Base-by-base conservation (phyloP, 163 green algal genomes). In the Coccomyxa subellipsoidea region DNA sequence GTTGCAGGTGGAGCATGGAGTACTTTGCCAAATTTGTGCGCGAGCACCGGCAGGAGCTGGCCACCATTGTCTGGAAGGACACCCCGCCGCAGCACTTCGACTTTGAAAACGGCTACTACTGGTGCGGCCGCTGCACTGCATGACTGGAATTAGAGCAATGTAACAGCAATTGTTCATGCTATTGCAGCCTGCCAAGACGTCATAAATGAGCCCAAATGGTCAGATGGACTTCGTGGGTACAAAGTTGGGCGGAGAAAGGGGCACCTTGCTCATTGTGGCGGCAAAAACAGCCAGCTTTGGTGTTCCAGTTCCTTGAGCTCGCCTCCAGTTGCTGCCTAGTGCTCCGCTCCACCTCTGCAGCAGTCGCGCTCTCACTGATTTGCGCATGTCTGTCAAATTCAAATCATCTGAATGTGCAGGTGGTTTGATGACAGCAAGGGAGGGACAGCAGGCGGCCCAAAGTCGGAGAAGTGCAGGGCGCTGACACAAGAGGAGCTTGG, bases 381-480 rank as follows among this genome's bases (percentile, higher is more conserved):
- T 54, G 39, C 8, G 39, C 8, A 54, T 27, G 47, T 27, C 23
- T 12, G 40, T 12, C 47, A 59, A 27, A 7, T 5, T 59, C 5
- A 18, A 59, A 18, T 18, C 47, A 27, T 23, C 47, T 59, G 15
- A 59, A 59, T 6, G 4, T 59, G 66, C 66, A 73, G 66, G 66
- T 73, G 66, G 66, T 34, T 73, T 9, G 66, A 73, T 34, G n/a
- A 73, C 66, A 73, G 66, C 66, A 73, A 73, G 66, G 66, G 66
- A 36, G 66, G 66, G 1, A 73, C 29, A 32, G 66, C 66, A 36
- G 66, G 66, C 27, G 66, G 66, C 18, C 66, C 66, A 32, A 32
- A 34, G 66, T 23, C n/a, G 8, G 66, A 73, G 21, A 73, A 73
- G 27, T 73, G 66, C 66, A 73, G 66, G 32, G 66, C 66, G 66